Evolutionary conservation across 129 eudicot species (phyloP).

Genomic region (Saposhnikovia divaricata): DNA sequence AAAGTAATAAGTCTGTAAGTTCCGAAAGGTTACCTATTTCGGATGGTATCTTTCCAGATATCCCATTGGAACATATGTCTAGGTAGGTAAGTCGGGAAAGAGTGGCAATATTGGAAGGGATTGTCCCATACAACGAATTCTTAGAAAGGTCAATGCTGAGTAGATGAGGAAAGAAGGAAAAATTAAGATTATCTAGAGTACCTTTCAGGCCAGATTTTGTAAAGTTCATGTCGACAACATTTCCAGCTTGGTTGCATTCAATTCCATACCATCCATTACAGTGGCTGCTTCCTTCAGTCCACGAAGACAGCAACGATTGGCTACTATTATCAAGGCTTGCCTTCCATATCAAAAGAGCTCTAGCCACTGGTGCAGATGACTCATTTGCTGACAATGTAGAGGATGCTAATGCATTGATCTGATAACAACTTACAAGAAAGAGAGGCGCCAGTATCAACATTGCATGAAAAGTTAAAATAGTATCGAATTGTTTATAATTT

Average conservation of each 20-base stretch:
- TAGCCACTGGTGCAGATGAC: background rate
- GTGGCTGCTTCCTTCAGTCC: background rate
- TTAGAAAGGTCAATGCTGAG: conserved; percentile 15
- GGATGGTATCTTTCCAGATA: too few relatives aligned
- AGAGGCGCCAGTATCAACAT: background rate
- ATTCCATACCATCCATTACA: conserved; percentile 22
- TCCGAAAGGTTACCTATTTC: conserved; percentile 10
- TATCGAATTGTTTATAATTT: too few relatives aligned
- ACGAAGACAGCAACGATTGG: conserved; percentile 7
- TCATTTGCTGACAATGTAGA: background rate
- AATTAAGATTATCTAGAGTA: conserved; percentile 10
- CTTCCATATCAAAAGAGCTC: conserved; percentile 18
- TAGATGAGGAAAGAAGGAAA: conserved; percentile 15
- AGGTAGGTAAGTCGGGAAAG: too few relatives aligned
- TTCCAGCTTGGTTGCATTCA: conserved; percentile 1
- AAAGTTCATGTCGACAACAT: conserved; percentile 10
- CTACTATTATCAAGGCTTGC: conserved; percentile 14
- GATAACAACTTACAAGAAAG: background rate
- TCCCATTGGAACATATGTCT: too few relatives aligned
- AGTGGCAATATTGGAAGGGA: conserved; percentile 9
- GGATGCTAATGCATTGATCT: background rate
- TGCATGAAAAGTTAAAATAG: too few relatives aligned
- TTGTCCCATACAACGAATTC: conserved; percentile 17
- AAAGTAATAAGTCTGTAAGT: conserved; percentile 10
- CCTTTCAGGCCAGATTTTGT: conserved; percentile 11